phyloP scores from a whole-genome alignment of 2,329 filamentous ascomycete genomes.

The Coniella vitis region DNA sequence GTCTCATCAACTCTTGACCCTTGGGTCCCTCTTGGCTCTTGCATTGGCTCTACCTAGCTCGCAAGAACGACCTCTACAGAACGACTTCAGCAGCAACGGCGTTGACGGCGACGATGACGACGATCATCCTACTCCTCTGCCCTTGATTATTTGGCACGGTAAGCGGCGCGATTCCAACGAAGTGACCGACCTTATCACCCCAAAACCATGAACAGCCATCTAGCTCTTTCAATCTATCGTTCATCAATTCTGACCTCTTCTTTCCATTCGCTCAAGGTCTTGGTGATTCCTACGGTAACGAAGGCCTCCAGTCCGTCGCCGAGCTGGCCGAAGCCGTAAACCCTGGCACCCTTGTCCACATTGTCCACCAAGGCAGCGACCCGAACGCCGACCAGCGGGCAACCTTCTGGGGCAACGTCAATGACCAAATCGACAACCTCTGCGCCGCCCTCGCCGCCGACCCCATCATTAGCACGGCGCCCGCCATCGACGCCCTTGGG shows the following conservation, averaged over 20 bases:
- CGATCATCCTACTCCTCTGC: slow-evolving; percentile 62
- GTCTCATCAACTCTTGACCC: slow-evolving; percentile 20
- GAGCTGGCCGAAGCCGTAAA: slow-evolving; percentile 65
- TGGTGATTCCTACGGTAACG: slow-evolving; percentile 67
- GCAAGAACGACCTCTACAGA: slow-evolving; percentile 2
- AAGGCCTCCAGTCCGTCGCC: slow-evolving; percentile 66
- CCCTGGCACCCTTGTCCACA: slow-evolving; percentile 79
- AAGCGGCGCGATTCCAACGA: too few species aligned
- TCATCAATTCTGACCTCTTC: not conserved
- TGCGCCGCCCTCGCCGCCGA: slow-evolving; percentile 71
- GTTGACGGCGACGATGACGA: slow-evolving; percentile 26
- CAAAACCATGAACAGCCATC: slow-evolving; percentile 35
- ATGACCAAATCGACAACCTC: slow-evolving; percentile 66
- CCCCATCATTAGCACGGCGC: slow-evolving; percentile 73
- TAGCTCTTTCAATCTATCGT: slow-evolving; percentile 18
- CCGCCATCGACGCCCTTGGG: slow-evolving; percentile 82
- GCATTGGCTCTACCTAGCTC: slow-evolving; percentile 26
- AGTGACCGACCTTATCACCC: too few species aligned
- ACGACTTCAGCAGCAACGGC: too few species aligned
- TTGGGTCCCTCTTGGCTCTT: slow-evolving; percentile 27
- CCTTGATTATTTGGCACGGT: slow-evolving; percentile 91
- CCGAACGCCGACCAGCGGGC: slow-evolving; percentile 66
- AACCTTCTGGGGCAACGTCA: slow-evolving; percentile 88
- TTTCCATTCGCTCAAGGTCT: slow-evolving; percentile 34
- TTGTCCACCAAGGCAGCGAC: slow-evolving; percentile 64